Base-by-base conservation (phyloP, 345 rosid genomes). In the Aurinia saxatilis region DNA sequence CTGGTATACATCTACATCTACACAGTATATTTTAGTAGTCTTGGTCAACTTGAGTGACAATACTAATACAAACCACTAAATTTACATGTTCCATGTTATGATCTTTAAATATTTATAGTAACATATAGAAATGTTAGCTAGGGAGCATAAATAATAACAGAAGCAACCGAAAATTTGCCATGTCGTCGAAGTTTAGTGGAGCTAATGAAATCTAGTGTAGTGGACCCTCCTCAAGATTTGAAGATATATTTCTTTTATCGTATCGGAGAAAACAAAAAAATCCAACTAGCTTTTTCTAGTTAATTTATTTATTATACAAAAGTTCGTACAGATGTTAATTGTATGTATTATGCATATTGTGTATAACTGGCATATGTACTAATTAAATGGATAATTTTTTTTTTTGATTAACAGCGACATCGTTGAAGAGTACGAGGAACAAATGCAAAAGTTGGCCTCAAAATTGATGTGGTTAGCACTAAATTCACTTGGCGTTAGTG, bases 341-440 rank as follows among this genome's bases (percentile, higher is more conserved):
- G 29, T 13, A 5, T 44, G 38, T 29, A 21, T 16, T n/a, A 27
- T 60, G 29, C 30, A n/a, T 29, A 51, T 35, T 61, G 34, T 70
- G 19, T 21, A 0, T 52, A 47, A 42, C 48, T 29, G 39, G 21
- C 38, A 35, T 44, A 0, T 52, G 40, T 52, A 60, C 47, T 51
- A 42, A 52, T 52, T 35, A 35, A 39, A 8, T 39, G 23, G 38
- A 38, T 38, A 27, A 48, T 8, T 67, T 49, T 53, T 37, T 68
- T 67, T 49, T 53, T 37, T 70, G 81, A 30, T 40, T 29, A 65
- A 58, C 70, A 71, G 98, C 63, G 82, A 79, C 12, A 67, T 71
- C 12, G 79, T 88, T 55, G 84, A 88, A 56, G 81, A 72, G 52
- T 91, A 84, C 71, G 79, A 86, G 82, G 77, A 83, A 73, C 71